Conservation (phyloP, 2,329 filamentous ascomycete species). For the Celoporthe dispersa region DNA sequence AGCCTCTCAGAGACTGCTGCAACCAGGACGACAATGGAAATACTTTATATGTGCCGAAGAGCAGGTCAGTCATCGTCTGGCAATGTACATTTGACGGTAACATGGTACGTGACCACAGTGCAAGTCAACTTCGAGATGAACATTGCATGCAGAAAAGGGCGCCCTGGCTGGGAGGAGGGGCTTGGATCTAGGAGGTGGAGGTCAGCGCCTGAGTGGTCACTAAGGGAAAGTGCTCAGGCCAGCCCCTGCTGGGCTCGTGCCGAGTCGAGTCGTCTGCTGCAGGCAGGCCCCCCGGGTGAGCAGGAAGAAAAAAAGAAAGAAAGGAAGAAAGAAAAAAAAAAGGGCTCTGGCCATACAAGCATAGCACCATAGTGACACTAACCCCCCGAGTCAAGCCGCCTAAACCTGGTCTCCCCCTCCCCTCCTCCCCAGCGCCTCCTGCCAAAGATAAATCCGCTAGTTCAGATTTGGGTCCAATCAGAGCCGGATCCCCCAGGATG, state of each 20-base stretch:
- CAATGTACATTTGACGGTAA: not conserved
- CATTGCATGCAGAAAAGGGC: not conserved
- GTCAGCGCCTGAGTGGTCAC: conserved; percentile 3
- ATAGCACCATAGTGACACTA: not conserved
- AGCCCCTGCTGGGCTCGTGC: conserved; percentile 10
- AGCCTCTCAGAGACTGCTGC: not conserved
- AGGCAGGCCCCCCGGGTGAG: not conserved
- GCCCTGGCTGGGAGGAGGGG: not conserved
- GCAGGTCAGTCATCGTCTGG: not conserved
- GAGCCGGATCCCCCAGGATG: conserved; percentile 28
- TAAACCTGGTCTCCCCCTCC: not conserved
- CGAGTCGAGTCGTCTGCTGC: no score
- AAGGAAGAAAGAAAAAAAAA: not conserved
- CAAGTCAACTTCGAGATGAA: not conserved
- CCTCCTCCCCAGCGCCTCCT: not conserved
- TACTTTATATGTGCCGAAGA: no score
- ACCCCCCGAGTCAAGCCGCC: not conserved
- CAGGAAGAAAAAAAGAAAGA: not conserved
- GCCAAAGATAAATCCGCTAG: not conserved
- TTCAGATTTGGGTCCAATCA: conserved; percentile 33
- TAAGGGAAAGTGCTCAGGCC: not conserved
- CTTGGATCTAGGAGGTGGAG: not conserved
- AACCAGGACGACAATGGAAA: not conserved
- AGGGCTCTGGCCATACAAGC: not conserved
- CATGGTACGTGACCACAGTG: not conserved